phyloP scores from a whole-genome alignment of 495 filamentous ascomycete genomes.

The Penicillium dipodomyicola region DNA sequence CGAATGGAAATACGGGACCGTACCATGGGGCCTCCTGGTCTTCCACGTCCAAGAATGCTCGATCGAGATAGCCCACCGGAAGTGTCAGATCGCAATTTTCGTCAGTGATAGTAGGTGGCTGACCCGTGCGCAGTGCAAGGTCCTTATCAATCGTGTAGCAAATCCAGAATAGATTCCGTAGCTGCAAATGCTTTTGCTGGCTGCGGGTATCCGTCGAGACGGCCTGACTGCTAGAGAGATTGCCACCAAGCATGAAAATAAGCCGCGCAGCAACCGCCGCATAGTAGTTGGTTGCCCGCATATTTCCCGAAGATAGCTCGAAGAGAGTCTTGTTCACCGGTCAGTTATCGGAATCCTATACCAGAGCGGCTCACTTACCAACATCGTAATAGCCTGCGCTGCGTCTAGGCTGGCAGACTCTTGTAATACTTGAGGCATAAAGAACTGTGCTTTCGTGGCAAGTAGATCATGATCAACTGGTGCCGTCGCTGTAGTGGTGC shows the following conservation, averaged over 20 bases:
- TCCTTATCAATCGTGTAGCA: slow-evolving; percentile 54
- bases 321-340: slow-evolving; percentile 31
- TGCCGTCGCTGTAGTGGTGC: background rate
- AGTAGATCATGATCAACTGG: slow-evolving; percentile 37
- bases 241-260: slow-evolving; percentile 49
- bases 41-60: slow-evolving; percentile 31
- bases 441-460: slow-evolving; percentile 36
- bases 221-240: slow-evolving; percentile 19
- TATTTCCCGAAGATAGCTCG: slow-evolving; percentile 45
- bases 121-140: slow-evolving; percentile 48
- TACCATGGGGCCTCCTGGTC: slow-evolving; percentile 18
- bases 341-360: background rate
- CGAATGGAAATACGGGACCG: slow-evolving; percentile 45
- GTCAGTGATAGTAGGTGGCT: slow-evolving; percentile 50
- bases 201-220: slow-evolving; percentile 5
- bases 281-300: slow-evolving; percentile 44
- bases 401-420: slow-evolving; percentile 39
- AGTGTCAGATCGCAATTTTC: slow-evolving; percentile 55
- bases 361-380: slow-evolving; percentile 34
- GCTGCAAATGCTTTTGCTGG: slow-evolving; percentile 28
- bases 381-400: slow-evolving; percentile 43
- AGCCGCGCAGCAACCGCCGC: slow-evolving; percentile 43
- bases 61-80: slow-evolving; percentile 43
- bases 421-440: slow-evolving; percentile 43
- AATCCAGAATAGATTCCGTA: slow-evolving; percentile 54